phyloP scores from a whole-genome alignment of 768 basidiomycete genomes.

The Naganishia friedmannii region DNA sequence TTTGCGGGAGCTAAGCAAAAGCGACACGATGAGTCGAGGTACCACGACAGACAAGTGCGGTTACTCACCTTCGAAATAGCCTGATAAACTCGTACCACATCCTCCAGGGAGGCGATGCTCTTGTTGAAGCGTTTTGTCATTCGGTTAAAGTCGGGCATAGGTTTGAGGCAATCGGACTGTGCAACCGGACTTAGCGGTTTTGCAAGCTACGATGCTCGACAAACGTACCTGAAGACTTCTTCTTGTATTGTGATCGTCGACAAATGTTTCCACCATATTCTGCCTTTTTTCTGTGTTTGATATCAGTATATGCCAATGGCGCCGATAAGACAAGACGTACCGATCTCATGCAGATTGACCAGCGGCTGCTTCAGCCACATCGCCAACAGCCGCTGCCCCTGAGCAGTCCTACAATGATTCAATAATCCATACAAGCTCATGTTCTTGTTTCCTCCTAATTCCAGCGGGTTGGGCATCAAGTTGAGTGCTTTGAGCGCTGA shows the following conservation, averaged over 20 bases:
- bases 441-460: slow-evolving; percentile 67
- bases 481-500: slow-evolving; percentile 88
- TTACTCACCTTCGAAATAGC: slow-evolving; percentile 71
- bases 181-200: neutral
- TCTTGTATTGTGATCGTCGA: slow-evolving; percentile 72
- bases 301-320: neutral
- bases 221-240: slow-evolving; percentile 66
- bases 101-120: slow-evolving; percentile 77
- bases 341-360: slow-evolving; percentile 87
- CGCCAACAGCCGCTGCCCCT: slow-evolving; percentile 80
- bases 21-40: neutral
- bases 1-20: slow-evolving; percentile 63
- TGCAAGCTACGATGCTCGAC: neutral
- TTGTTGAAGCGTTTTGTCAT: slow-evolving; percentile 88
- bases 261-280: slow-evolving; percentile 78
- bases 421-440: slow-evolving; percentile 83
- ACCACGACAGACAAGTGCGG: neutral
- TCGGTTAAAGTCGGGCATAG: slow-evolving; percentile 90
- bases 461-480: slow-evolving; percentile 69
- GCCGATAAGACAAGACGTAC: slow-evolving; percentile 56
- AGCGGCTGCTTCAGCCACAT: slow-evolving; percentile 96
- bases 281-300: slow-evolving; percentile 69
- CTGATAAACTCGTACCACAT: slow-evolving; percentile 93
- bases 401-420: slow-evolving; percentile 94
- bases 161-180: slow-evolving; percentile 80